phyloP scores from a whole-genome alignment of 2,329 filamentous ascomycete genomes.

The Aphanocladium album region DNA sequence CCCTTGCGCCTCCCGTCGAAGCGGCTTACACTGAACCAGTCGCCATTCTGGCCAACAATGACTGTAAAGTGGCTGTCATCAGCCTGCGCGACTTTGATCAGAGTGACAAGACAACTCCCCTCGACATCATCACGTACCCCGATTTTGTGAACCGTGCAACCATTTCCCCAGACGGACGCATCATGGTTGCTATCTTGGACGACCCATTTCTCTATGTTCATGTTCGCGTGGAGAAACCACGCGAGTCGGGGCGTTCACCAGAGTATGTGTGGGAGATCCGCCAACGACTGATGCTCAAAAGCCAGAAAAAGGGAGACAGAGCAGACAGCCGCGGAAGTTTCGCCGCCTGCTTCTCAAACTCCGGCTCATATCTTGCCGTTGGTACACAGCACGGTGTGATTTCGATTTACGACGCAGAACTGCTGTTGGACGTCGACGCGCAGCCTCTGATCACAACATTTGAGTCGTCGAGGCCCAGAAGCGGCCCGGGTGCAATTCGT shows the following conservation, averaged over 20 bases:
- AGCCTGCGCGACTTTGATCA: constrained; percentile 58
- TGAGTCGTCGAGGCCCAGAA: constrained; percentile 67
- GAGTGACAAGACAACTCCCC: constrained; percentile 44
- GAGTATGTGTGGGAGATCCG: constrained; percentile 47
- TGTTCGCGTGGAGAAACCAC: constrained; percentile 41
- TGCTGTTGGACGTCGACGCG: constrained; percentile 37
- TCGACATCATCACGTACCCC: constrained; percentile 69
- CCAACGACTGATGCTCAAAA: constrained; percentile 51
- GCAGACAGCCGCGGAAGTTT: constrained; percentile 64
- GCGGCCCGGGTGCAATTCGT: constrained; percentile 72
- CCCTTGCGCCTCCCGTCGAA: constrained; percentile 20
- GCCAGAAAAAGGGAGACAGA: constrained; percentile 49
- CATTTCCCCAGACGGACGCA: constrained; percentile 81
- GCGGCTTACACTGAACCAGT: constrained; percentile 48
- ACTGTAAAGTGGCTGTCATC: constrained; percentile 82
- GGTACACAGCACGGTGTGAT: constrained; percentile 78
- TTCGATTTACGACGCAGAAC: constrained; percentile 62
- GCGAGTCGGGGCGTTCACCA: constrained; percentile 23
- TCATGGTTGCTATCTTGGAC: constrained; percentile 82
- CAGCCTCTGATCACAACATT: constrained; percentile 71
- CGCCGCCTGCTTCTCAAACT: constrained; percentile 70
- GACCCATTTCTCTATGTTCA: constrained; percentile 84
- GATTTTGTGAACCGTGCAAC: constrained; percentile 90
- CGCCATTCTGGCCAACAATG: constrained; percentile 84
- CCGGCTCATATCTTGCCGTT: constrained; percentile 65